Evolutionary conservation across 768 basidiomycete genomes (phyloP), one percentile per base, ranked within the genome.

Genomic region (Hypsizygus marmoreus): DNA sequence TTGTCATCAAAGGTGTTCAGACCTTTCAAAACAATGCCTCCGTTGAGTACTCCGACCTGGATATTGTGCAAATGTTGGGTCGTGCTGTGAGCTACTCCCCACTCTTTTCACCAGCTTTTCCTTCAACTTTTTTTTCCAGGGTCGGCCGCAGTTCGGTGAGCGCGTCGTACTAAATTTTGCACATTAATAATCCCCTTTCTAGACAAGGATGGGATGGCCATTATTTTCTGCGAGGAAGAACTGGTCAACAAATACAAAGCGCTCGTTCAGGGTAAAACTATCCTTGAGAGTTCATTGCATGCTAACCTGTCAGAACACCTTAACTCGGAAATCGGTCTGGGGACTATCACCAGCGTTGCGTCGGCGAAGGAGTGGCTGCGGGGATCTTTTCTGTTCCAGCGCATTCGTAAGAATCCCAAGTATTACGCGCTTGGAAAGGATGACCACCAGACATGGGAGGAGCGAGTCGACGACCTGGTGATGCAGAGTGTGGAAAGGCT

Each of bases 51-150:
- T 86, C 88, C 0, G 95, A 97, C 61, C 75, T 97, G 4, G 97
- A 97, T 56, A 76, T 97, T 22, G 83, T 91, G 77, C 95, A 97
- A 65, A 97, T 97, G 95, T 80, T 97, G 47, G 97, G 95, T 6
- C 81, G 97, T 36, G 94, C 94, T 32, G 90, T 91, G 61, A 63
- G 83, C 45, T 20, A 22, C 9, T n/a, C 22, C 29, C 41, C 6
- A 40, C 34, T 32, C 24, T 29, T 7, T 31, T 31, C 24, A 5
- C 17, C 11, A 41, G 22, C 25, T 29, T 20, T 3, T 20, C 34
- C 44, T 38, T 49, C 22, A 34, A 8, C 26, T 20, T 19, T 29
- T 47, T 14, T 33, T 36, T 12, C n/a, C 45, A 91, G 83, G 93
- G 94, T 7, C 78, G 94, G 25, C 93, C 94, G 20, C 94, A 97